Evolutionary conservation across 768 basidiomycete genomes (phyloP).

Genomic region (Lentinula guzmanii): DNA sequence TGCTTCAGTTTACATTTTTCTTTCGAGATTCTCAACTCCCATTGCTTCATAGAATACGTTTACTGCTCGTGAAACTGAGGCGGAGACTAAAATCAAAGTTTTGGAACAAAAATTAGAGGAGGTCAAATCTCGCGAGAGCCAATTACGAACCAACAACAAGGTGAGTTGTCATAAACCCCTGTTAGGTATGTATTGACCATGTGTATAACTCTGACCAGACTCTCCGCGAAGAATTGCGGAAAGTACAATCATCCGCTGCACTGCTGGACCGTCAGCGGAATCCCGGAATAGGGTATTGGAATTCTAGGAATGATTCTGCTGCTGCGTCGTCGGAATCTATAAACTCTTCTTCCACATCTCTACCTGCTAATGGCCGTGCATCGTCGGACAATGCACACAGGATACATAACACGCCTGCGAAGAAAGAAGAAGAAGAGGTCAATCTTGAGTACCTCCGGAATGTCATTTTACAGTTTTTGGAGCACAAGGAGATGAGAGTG

Average conservation of each 20-base stretch:
- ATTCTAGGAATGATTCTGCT: conserved; percentile 32
- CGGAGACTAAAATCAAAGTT: conserved; percentile 38
- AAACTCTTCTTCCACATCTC: conserved; percentile 27
- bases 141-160: conserved; percentile 74
- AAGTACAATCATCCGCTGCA: conserved; percentile 90
- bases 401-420: conserved; percentile 15
- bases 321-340: conserved; percentile 37
- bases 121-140: conserved; percentile 57
- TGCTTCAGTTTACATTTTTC: conserved; percentile 9
- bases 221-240: conserved; percentile 89
- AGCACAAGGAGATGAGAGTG: conserved; percentile 98
- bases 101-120: conserved; percentile 75
- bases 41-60: conserved; percentile 22
- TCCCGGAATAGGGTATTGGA: conserved; percentile 94
- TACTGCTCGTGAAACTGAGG: conserved; percentile 38
- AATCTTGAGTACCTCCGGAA: conserved; percentile 96
- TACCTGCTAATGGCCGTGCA: conserved; percentile 26
- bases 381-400: conserved; percentile 14
- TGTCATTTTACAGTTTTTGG: conserved; percentile 94
- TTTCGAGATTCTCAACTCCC: background rate
- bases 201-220: conserved; percentile 40
- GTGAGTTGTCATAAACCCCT: conserved; percentile 28
- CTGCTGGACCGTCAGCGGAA: conserved; percentile 86
- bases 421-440: conserved; percentile 78
- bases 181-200: background rate